Evolutionary conservation across 2,329 filamentous ascomycete species (phyloP), one percentile per base, ranked within the genome.

Genomic region (Teratosphaeria pseudoeucalypti): DNA sequence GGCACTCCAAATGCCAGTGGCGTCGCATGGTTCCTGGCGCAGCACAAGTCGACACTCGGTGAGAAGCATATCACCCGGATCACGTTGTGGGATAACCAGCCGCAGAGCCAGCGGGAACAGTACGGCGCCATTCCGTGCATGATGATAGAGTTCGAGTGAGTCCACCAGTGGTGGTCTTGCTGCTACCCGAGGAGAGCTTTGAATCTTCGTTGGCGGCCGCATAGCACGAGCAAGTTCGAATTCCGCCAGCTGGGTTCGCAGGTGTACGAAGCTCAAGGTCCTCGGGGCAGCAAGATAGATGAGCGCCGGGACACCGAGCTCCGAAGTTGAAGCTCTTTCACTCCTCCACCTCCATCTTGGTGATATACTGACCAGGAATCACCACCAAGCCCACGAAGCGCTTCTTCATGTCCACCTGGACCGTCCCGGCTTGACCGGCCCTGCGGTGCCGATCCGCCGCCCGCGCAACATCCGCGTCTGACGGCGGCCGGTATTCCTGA

Each of bases 331-430:
- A n/a, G 12, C 1, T 43, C 37, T 4, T 10, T 62, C 58, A 71
- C 2, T 92, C 87, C 71, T 97, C 91, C 54, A 94, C 79, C 73
- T 96, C 92, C 68, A 99, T 90, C 77, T 88, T 92, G 61, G 81
- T 85, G 65, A 99, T 89, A 71, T 95, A 85, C 65, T 88, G 79
- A 0, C 92, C 92, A 0, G 94, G 94, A 3, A 99, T 84, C 27
- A 96, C 92, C 2, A 99, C 85, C 29, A 97, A 76, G 0, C 94
- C 94, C 26, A 99, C 83, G 70, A 90, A 95, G 58, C 94, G 85
- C 65, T 88, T 91, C 29, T 84, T 87, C 85, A 95, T 89, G 66
- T 90, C 83, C 58, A 89, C 75, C 63, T 81, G 82, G 59, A 87
- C 70, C 58, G 75, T 76, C 64, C 69, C 65, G 4, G 16, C 53